These are phyloP conservation scores for Ormosia semicastrata DNA, from an alignment of 306 rosid species.

Conservation along the genomic window DNA sequence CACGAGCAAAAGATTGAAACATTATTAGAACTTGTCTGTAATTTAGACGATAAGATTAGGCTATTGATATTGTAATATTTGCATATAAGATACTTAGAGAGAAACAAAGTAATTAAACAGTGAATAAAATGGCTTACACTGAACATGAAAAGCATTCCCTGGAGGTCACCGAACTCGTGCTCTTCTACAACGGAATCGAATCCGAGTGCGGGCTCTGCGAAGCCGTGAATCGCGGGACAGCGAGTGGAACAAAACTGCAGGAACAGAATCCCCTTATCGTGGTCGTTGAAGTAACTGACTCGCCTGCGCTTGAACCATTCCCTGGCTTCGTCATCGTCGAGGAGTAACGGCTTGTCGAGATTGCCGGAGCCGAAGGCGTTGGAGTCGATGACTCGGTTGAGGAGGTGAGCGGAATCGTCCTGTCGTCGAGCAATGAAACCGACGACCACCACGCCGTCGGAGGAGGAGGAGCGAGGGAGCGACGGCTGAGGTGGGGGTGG, in stretches of 20 bases:
- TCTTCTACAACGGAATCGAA: constrained; percentile 62
- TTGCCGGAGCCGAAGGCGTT: constrained; percentile 79
- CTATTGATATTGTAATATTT: neutral
- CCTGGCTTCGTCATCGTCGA: constrained; percentile 52
- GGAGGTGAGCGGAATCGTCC: constrained; percentile 59
- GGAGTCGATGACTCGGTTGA: constrained; percentile 75
- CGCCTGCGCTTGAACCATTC: constrained; percentile 73
- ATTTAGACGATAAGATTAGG: neutral
- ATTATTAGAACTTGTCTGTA: neutral
- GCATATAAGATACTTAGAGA: neutral
- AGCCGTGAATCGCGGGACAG: constrained; percentile 30
- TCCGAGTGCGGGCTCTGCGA: constrained; percentile 36
- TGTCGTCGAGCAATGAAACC: constrained; percentile 66
- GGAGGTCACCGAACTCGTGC: constrained; percentile 69
- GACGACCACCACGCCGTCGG: constrained; percentile 76
- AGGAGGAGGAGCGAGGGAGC: constrained; percentile 40
- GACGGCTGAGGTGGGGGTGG: constrained; percentile 14
- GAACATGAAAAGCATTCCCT: constrained; percentile 94
- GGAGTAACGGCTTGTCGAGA: constrained; percentile 43
- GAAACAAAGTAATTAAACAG: neutral
- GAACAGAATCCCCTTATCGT: constrained; percentile 64
- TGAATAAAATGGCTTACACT: constrained; percentile 52
- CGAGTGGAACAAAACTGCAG: constrained; percentile 49
- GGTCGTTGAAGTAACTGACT: constrained; percentile 65
- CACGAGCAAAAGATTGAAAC: neutral